Base-by-base conservation (phyloP, 2,329 filamentous ascomycete genomes). In the Trichoderma atrobrunneum region DNA sequence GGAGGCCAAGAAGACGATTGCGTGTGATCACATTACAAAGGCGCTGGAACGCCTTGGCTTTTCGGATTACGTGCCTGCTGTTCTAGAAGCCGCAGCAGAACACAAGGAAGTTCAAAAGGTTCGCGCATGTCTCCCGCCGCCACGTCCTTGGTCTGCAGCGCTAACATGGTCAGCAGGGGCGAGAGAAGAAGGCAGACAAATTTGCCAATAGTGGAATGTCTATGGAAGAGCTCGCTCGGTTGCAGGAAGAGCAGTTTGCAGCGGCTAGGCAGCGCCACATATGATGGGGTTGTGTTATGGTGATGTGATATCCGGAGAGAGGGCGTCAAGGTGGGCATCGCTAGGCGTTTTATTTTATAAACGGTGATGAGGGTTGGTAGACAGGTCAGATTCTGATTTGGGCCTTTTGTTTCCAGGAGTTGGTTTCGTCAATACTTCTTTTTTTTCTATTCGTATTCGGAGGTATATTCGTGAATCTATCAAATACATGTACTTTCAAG, bases 1-100 rank as follows among this genome's bases (percentile, higher is more conserved):
- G 82, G 96, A 99, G 79, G 94, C 95, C 64, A 99, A 99, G 86
- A 99, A 99, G 88, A 99, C 96, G 5, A 99, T 99, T 77, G 95
- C 95, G 14, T 97, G 94, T 81, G 96, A 99, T 78, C 96, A 99
- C 84, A 97, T 99, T 78, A 97, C 95, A 79, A 95, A 95, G 79
- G 96, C 96, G 0, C 88, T 99, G 56, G 93, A 95, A 77, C 93
- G 97, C 78, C 89, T 99, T 24, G 96, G 95, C 2, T 99, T 98
- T 81, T 88, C 91, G 11, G 94, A 97, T 77, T 99, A 98, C 79
- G 93, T 99, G 7, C 90, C 92, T 18, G 93, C 95, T 73, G 93
- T 99, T 14, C 84, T 94, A 71, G 93, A 94, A 76, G 94, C 96
- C 11, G 95, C 95, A 2, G 91, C 91, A 70, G 93, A 97, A 79